Conservation (phyloP, 2,329 filamentous ascomycete species). For the Graphilbum fragrans region DNA sequence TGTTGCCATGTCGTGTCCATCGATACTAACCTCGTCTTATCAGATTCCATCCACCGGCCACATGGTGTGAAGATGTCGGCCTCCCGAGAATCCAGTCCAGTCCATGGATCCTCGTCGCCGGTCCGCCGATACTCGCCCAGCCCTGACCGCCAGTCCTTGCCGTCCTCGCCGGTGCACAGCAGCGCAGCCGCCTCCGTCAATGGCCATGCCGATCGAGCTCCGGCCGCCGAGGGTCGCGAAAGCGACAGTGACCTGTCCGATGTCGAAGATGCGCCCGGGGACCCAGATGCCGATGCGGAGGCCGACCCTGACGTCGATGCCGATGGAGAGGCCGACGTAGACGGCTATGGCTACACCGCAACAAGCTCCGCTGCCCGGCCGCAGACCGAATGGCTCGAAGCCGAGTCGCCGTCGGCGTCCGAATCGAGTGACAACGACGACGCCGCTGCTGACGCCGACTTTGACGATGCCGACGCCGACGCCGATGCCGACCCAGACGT, state of each 20-base stretch:
- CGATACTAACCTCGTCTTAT: conserved; percentile 2
- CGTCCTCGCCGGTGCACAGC: background rate
- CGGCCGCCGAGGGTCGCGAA: conserved; percentile 33
- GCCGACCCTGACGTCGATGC: conserved; percentile 43
- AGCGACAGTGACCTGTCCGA: conserved; percentile 73
- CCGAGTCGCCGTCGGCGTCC: conserved; percentile 22
- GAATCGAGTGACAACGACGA: conserved; percentile 38
- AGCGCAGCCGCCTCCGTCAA: background rate
- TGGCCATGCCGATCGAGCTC: background rate
- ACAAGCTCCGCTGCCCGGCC: no score
- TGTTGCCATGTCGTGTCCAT: no score
- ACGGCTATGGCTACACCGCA: conserved; percentile 15
- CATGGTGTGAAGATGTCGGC: conserved; percentile 52
- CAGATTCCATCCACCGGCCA: conserved; percentile 2
- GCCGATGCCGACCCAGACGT: conserved; percentile 61
- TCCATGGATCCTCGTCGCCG: conserved; percentile 53
- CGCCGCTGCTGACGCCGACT: conserved; percentile 41
- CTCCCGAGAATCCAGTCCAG: conserved; percentile 47
- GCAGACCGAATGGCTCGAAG: no score
- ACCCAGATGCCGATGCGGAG: conserved; percentile 20
- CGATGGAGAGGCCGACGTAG: conserved; percentile 17
- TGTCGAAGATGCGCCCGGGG: conserved; percentile 30
- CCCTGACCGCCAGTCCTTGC: background rate
- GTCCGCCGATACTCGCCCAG: conserved; percentile 13
- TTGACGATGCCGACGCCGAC: conserved; percentile 47